A percentile compares a stretch with the other conserved stretches of the same genome.
Evolutionary conservation across 2,329 filamentous ascomycete genomes (phyloP).

Genomic region (Arthrinium phaeospermum): DNA sequence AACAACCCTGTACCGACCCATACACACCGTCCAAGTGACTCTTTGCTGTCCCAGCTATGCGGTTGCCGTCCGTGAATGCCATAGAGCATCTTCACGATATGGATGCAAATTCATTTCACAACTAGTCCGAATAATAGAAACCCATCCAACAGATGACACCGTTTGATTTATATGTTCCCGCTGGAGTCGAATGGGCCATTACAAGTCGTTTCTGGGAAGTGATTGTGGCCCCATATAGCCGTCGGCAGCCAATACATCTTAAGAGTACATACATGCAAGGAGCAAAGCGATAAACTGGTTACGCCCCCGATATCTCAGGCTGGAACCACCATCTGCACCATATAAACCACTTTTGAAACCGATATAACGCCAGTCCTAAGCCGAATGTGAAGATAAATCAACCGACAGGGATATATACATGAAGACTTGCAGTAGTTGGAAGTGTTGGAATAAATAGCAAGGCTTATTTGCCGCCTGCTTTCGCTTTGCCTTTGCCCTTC

Average conservation of each 20-base stretch:
- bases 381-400: not conserved
- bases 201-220: not conserved
- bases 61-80: too few relatives aligned
- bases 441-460: not conserved
- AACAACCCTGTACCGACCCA: not conserved
- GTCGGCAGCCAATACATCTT: not conserved
- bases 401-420: not conserved
- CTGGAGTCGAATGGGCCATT: not conserved
- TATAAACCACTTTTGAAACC: not conserved
- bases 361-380: conserved; percentile 1
- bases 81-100: too few relatives aligned
- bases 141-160: too few relatives aligned
- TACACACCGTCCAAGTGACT: not conserved
- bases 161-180: not conserved
- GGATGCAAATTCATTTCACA: too few relatives aligned
- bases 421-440: not conserved
- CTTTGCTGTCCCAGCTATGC: not conserved
- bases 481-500: conserved; percentile 4
- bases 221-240: not conserved
- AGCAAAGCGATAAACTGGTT: not conserved
- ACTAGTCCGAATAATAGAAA: too few relatives aligned
- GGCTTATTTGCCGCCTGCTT: not conserved
- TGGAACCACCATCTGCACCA: not conserved
- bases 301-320: not conserved
- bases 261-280: not conserved